Base-by-base conservation (phyloP, 2,329 filamentous ascomycete species). In the Phaeosphaeriaceae sp. region DNA sequence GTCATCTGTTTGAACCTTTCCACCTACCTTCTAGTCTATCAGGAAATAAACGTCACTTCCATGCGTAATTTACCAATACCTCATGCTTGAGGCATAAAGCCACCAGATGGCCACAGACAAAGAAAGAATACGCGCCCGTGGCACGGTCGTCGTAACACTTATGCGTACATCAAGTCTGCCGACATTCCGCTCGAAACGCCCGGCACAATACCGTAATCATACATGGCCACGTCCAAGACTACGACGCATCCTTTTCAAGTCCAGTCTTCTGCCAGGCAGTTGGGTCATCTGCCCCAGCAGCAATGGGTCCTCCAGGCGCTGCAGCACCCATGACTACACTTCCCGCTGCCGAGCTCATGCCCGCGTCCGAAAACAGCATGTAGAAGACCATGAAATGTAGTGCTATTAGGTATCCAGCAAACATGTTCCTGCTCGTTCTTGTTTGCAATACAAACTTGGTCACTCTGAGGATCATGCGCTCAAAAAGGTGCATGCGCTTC, bases 401-500 rank as follows among this genome's bases (percentile, higher is more conserved):
- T 28, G 87, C 90, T 29, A 97, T 78, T 72, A 93, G 95, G 74
- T 99, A 99, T 9, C 84, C 86, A 0, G 92, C 94, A 75, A 99
- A 99, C 50, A 99, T 73, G 72, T 97, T 99, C 56, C 95, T 84
- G 76, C 92, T 97, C 21, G 88, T 90, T 54, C 94, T 81, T 38
- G 92, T 96, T 42, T 92, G 90, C 55, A 99, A 80, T 38, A 99
- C 90, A 77, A 96, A 90, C 48, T 92, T 84, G 38, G 93, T 96
- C 44, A 97, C 82, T 28, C 92, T 92, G 74, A 96, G 96, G 3
- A 99, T 88, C 39, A 91, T 84, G 32, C 94, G 82, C 74, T 99
- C 94, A 0, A 92, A 92, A 7, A 97, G 77, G 64, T 87, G 93
- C 92, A 99, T 96, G 34, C 92, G 86, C 67, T 92, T 91, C 74